Percentiles rank a stretch among this genome's conserved stretches.
Conservation (phyloP, 202 grass and related monocot species). For the Bolboschoenoplectus hybrid region DNA sequence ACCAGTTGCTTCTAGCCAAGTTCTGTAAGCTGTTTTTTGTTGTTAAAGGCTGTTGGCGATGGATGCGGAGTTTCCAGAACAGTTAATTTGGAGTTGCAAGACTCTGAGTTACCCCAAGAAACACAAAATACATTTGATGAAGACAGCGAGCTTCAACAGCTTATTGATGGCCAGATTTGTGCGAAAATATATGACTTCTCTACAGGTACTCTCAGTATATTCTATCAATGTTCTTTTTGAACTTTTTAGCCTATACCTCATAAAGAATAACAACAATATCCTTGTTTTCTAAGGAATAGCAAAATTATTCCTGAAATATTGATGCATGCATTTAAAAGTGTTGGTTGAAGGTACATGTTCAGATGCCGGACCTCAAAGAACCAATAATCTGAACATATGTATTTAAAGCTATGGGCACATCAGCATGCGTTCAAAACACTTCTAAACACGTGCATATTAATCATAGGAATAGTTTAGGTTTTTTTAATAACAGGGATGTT, state of each 20-base stretch:
- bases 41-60: constrained; percentile 74
- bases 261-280: not conserved
- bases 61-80: constrained; percentile 69
- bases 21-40: constrained; percentile 20
- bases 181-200: constrained; percentile 85
- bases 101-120: constrained; percentile 70
- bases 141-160: constrained; percentile 80
- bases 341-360: not conserved
- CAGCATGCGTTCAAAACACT: not conserved
- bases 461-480: not conserved
- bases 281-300: not conserved
- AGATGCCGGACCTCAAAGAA: not conserved
- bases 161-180: constrained; percentile 87
- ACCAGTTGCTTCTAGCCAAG: constrained; percentile 10
- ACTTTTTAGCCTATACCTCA: not conserved
- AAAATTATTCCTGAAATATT: not conserved
- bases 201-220: constrained; percentile 37
- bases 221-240: constrained; percentile 1
- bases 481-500: not conserved
- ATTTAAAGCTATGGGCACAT: not conserved
- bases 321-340: not conserved
- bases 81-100: constrained; percentile 58
- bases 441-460: not conserved
- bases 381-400: not conserved
- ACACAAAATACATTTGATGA: constrained; percentile 63